Evolutionary conservation across 768 basidiomycete genomes (phyloP).

Genomic region (Jaapia argillacea): DNA sequence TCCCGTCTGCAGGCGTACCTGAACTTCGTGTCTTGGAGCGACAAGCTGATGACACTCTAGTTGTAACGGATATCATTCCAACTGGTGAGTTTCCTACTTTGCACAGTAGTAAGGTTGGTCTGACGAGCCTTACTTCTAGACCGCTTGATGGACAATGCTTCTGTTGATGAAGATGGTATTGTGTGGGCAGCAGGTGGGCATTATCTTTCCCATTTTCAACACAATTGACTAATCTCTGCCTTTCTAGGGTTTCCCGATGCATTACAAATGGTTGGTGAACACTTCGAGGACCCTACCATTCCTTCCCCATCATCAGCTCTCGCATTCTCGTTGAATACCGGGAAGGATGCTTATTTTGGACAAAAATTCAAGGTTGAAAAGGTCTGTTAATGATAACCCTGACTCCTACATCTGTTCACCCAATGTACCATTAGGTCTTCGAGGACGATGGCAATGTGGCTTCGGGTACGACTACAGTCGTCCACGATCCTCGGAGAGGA

Average conservation of each 20-base stretch:
- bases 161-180: constrained; percentile 46
- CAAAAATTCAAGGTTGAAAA: constrained; percentile 51
- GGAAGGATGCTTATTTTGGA: constrained; percentile 40
- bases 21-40: constrained; percentile 43
- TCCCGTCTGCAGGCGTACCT: constrained; percentile 35
- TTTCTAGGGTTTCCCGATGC: neutral
- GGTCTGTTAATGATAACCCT: constrained; percentile 22
- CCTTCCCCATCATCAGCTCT: constrained; percentile 38
- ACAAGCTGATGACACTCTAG: constrained; percentile 48
- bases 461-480: constrained; percentile 46
- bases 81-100: constrained; percentile 31
- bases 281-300: constrained; percentile 31
- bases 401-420: too few species aligned
- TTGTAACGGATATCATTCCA: constrained; percentile 39
- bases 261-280: constrained; percentile 26
- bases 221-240: neutral
- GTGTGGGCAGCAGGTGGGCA: constrained; percentile 51
- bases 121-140: too few species aligned
- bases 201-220: neutral
- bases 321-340: constrained; percentile 43
- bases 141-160: constrained; percentile 48
- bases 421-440: constrained; percentile 36
- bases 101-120: neutral
- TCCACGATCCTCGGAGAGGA: constrained; percentile 39
- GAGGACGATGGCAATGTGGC: constrained; percentile 55